Evolutionary conservation across 148 eudicot species (phyloP).

Genomic region (Fagopyrum tataricum): DNA sequence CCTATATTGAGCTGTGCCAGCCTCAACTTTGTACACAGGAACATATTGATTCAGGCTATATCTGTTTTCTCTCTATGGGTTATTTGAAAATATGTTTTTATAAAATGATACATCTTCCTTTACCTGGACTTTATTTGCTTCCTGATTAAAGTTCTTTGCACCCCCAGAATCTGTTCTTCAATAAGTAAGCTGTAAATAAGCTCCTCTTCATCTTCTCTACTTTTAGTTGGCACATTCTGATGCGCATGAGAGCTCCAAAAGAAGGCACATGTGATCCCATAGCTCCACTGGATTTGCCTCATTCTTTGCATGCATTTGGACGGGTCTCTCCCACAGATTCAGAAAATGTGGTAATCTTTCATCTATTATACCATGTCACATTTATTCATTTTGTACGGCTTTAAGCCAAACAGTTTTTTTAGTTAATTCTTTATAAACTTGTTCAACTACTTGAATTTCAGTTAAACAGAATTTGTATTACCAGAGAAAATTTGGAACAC

Average conservation of each 20-base stretch:
- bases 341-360: slow-evolving; percentile 44
- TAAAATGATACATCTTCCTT: background rate
- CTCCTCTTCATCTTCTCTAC: slow-evolving; percentile 1
- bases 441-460: background rate
- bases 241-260: slow-evolving; percentile 74
- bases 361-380: background rate
- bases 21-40: background rate
- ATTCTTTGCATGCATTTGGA: slow-evolving; percentile 82
- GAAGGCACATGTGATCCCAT: slow-evolving; percentile 71
- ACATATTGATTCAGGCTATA: background rate
- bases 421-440: background rate
- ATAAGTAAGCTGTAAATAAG: slow-evolving; percentile 3
- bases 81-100: background rate
- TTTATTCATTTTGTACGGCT: background rate
- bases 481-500: background rate
- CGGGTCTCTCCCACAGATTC: slow-evolving; percentile 63
- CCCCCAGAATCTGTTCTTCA: background rate
- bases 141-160: background rate
- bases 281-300: slow-evolving; percentile 85
- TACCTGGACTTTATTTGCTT: background rate
- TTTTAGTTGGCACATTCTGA: slow-evolving; percentile 87
- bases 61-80: background rate
- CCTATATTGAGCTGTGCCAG: background rate
- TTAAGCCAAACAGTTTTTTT: background rate
- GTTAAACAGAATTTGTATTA: background rate